Evolutionary conservation across 352 stramenopile genomes (phyloP).

Genomic region (Globisporangium alternatum): DNA sequence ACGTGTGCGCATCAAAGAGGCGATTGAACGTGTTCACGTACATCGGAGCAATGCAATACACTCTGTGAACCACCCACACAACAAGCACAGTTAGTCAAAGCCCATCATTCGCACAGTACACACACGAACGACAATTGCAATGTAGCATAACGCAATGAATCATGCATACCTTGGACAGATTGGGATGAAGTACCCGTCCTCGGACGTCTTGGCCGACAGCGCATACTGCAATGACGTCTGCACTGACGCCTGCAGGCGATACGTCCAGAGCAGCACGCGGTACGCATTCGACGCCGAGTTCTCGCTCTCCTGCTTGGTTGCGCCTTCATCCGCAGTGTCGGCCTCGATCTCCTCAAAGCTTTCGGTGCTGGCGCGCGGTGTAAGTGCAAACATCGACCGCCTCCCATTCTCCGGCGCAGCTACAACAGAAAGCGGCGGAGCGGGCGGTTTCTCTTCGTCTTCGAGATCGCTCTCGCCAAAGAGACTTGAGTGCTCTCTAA

Average conservation of each 20-base stretch:
- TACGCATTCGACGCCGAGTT: conserved; percentile 71
- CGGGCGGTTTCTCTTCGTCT: conserved; percentile 31
- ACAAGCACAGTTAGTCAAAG: neutral
- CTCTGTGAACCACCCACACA: conserved; percentile 30
- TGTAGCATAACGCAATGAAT: neutral
- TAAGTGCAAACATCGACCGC: conserved; percentile 17
- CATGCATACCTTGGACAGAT: conserved; percentile 60
- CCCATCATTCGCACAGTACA: neutral
- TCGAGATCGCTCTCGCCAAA: conserved; percentile 24
- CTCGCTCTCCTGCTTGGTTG: conserved; percentile 73
- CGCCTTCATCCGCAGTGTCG: conserved; percentile 36
- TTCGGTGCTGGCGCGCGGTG: conserved; percentile 21
- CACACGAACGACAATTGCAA: neutral
- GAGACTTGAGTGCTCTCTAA: conserved; percentile 17
- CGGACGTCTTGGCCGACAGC: conserved; percentile 73
- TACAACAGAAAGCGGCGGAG: conserved; percentile 14
- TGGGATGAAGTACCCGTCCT: conserved; percentile 79
- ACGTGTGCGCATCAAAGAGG: conserved; percentile 61
- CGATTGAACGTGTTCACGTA: conserved; percentile 79
- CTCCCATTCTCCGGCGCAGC: neutral
- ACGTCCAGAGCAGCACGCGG: conserved; percentile 75
- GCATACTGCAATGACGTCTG: conserved; percentile 74
- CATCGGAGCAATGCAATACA: conserved; percentile 75
- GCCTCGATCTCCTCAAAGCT: conserved; percentile 77
- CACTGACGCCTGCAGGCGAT: conserved; percentile 69